Base-by-base conservation (phyloP, 208 protist genomes). In the Trypanosomatidae sp. region DNA sequence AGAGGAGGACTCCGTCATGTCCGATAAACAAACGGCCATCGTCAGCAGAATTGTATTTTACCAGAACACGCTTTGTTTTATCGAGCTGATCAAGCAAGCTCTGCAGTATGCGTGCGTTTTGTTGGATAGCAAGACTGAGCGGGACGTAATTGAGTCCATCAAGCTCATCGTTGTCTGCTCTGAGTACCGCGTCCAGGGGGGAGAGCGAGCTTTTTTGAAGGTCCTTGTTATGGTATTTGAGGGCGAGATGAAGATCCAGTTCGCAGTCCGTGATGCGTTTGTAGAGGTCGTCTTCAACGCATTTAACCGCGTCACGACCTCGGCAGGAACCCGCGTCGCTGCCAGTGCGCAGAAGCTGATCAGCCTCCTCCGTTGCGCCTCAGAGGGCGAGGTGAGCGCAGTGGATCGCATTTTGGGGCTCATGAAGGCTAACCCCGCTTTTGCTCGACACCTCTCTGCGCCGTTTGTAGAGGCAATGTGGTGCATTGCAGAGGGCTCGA, bases 191-290 rank as follows among this genome's bases (percentile, higher is more conserved):
- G 69, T 97, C 30, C 86, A 97, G 13, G 88, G 80, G 15, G 70
- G 75, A 15, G 88, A 90, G 25, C 77, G 72, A 50, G 90, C 90
- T 5, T 88, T 95, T 72, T 73, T 92, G 13, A 86, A 87, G 66
- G 89, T 97, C 39, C 79, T 97, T 15, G 89, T 95, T 12, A 91
- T 97, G 88, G 86, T 93, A 41, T 97, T 93, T 72, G 85, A 95
- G 72, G 89, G 88, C 22, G 93, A 97, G 76, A 69, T 92, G 39
- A 95, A 95, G 71, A 94, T 97, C 67, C 90, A 95, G 79, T 83
- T 86, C n/a, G 88, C 93, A 25, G 93, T 97, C 44, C 87, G 93
- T 25, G 93, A 97, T 72, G 93, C 93, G 0, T 95, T 97, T 82
- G 74, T 82, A 4, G 90, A 95, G 77, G 88, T 97, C 33, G 73